Base-by-base conservation (phyloP, 805 yeast genomes). In the Nakazawaea ernobii region DNA sequence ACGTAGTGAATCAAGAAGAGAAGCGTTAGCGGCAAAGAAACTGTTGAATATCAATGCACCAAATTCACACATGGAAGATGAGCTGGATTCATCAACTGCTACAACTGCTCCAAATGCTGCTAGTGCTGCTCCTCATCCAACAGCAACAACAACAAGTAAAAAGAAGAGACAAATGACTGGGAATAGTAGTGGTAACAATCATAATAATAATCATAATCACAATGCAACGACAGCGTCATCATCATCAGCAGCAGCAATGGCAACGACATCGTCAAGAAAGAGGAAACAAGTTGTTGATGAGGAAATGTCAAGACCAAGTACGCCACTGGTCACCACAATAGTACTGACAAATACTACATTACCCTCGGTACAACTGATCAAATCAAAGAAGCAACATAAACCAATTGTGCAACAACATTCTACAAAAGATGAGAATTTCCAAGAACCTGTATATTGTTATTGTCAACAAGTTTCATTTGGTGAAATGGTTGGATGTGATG, bases 401-500 rank as follows among this genome's bases (percentile, higher is more conserved):
- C 44, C 37, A 11, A 28, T 13, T 13, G 29, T 17, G 14, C 38
- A 45, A 32, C 38, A 14, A 29, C 33, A 29, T 33, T 29, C 47
- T 47, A 4, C 35, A 45, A 28, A 50, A 46, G 53, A 44, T 20
- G 53, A 65, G 48, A 68, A 63, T 27, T 65, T 61, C 42, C 73
- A 71, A 20, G 97, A 91, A 59, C 96, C 95, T 0, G 79, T 90
- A 2, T 92, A 92, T 63, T 94, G 99, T 65, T 91, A 92, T 68
- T 94, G 99, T 68, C 88, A 90, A 62, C 97, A 91, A 62, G 96
- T 91, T 0, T 92, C 97, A 4, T 94, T 86, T 61, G 99, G 99
- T 15, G 98, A 94, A 60, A 94, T 94, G 99, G 97, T 94, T 51
- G 99, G 96, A 2, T 94, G 99, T 68, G 99, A 94, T 60, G 97